Conservation (phyloP, 495 filamentous ascomycete genomes). For the Rhypophila decipiens region DNA sequence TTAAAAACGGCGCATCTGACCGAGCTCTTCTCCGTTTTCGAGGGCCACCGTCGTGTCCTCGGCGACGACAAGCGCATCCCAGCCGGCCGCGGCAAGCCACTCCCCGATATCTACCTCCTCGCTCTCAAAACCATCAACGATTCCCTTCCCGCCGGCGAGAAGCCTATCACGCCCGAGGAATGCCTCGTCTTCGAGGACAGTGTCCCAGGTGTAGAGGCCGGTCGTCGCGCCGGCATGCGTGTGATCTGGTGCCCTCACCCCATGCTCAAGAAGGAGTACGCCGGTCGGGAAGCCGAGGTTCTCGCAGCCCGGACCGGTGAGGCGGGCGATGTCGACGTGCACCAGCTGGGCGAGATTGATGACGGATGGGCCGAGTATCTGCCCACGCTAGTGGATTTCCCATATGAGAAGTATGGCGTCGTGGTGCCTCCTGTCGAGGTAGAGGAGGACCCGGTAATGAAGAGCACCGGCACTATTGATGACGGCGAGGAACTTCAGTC, state of each 20-base stretch:
- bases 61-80: slow-evolving; percentile 84
- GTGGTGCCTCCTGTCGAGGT: slow-evolving; percentile 31
- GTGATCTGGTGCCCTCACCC: slow-evolving; percentile 91
- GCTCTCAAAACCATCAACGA: slow-evolving; percentile 82
- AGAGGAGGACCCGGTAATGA: slow-evolving; percentile 31
- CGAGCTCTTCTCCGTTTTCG: slow-evolving; percentile 70
- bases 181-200: slow-evolving; percentile 96
- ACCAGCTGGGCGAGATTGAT: slow-evolving; percentile 51
- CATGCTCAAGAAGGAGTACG: slow-evolving; percentile 66
- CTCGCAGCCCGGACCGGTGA: slow-evolving; percentile 74
- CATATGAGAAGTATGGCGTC: slow-evolving; percentile 68
- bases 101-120: slow-evolving; percentile 90
- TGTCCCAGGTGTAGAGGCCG: slow-evolving; percentile 87
- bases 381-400: slow-evolving; percentile 59
- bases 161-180: slow-evolving; percentile 70
- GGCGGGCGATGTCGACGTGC: slow-evolving; percentile 44
- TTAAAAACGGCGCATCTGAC: slow-evolving; percentile 73
- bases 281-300: slow-evolving; percentile 71
- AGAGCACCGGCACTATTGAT: slow-evolving; percentile 10
- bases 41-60: slow-evolving; percentile 58
- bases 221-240: slow-evolving; percentile 87
- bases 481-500: slow-evolving; percentile 15
- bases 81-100: slow-evolving; percentile 77
- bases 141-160: slow-evolving; percentile 55
- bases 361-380: slow-evolving; percentile 71